Evolutionary conservation across 352 stramenopile genomes (phyloP), one percentile per base, ranked within the genome.

Genomic region (Thraustochytrium sp.): DNA sequence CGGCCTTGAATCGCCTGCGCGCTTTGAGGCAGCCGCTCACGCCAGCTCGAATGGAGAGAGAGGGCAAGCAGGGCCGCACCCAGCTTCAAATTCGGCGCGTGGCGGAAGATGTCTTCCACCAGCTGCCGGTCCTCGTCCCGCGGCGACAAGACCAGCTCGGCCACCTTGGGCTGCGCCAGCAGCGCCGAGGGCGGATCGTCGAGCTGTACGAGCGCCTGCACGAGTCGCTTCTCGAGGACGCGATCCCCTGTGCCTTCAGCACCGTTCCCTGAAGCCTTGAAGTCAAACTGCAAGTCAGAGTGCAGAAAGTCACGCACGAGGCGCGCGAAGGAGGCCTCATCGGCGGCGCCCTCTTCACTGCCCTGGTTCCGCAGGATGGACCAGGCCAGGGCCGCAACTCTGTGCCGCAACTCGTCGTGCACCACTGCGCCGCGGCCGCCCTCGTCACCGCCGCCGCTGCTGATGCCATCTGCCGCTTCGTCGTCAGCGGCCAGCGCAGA

Each of bases 301-400:
- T 36, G 65, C 37, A 77, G 26, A 2, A 77, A 77, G 4, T 77
- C 65, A 31, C 34, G 65, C 68, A 77, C 31, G 65, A 77, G 65
- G 26, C 65, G 11, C 26, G 38, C 11, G 3, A 77, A 77, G 16
- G 68, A 23, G 9, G 68, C 40, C 16, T 26, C 29, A n/a, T 16
- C 2, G 46, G 46, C 18, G 18, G 40, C 65, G 36, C 36, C 64
- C 42, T 23, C 5, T 23, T 29, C 11, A 5, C 5, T 29, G 1
- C 26, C 65, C 65, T 77, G 65, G 46, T 77, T 23, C 65, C 64
- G 68, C 0, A 77, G 65, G 64, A 77, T 77, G 16, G 65, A 77
- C 65, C 65, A 77, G 38, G 65, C 65, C 38, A 77, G 65, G 13
- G 65, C 65, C 16, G 65, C 65, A 5, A 77, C 46, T 61, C 65